A percentile compares a stretch with the other conserved stretches of the same genome.
Conservation (phyloP, 1,284 basidiomycete genomes). For the Irpex rosettiformis region DNA sequence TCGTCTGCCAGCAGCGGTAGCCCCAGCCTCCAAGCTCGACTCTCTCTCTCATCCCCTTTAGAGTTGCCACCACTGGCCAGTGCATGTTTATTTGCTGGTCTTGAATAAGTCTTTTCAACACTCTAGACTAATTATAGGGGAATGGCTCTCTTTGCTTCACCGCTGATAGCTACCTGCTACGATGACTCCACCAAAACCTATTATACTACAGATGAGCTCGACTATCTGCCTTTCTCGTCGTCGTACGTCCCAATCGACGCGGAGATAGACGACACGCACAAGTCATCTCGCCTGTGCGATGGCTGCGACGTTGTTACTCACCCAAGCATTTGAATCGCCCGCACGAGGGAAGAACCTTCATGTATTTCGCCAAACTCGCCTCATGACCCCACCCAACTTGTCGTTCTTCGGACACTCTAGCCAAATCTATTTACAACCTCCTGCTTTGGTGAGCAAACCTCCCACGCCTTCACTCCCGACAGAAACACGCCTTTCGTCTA, state of each 20-base stretch:
- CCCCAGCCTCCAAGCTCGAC: background rate
- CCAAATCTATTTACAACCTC: background rate
- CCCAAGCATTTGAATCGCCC: background rate
- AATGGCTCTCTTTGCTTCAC: no score
- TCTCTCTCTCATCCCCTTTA: background rate
- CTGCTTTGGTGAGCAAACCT: conserved; percentile 1
- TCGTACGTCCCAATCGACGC: background rate
- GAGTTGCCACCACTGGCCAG: background rate
- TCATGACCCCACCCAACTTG: background rate
- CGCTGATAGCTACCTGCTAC: background rate
- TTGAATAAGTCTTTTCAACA: background rate
- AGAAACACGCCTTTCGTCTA: background rate
- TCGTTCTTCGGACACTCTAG: background rate
- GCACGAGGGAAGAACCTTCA: background rate
- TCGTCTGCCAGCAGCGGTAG: background rate
- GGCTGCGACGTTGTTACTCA: background rate
- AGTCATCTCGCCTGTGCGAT: background rate
- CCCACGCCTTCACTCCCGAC: background rate
- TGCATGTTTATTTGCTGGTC: background rate
- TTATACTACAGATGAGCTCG: background rate
- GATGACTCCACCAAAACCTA: background rate
- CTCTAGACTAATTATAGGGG: background rate
- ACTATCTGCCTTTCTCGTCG: background rate
- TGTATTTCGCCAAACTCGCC: background rate
- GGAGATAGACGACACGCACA: background rate